Evolutionary conservation across 179 eudicot species (phyloP).

Genomic region (Silene noctiflora): DNA sequence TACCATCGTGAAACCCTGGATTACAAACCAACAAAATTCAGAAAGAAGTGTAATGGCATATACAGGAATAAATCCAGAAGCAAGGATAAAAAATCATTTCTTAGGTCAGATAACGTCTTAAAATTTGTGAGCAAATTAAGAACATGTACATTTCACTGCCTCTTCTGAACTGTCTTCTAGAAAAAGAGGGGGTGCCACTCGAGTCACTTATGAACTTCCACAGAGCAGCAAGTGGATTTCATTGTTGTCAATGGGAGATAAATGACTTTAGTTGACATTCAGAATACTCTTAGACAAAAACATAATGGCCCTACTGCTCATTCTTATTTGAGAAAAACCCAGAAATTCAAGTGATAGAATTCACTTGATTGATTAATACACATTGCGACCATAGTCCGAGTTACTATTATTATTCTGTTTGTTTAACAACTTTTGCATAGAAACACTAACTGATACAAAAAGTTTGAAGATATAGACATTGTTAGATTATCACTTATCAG

Average conservation of each 20-base stretch:
- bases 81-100: neutral
- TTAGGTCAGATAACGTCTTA: neutral
- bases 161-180: neutral
- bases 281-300: neutral
- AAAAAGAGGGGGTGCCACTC: no score
- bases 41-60: neutral
- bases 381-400: no score
- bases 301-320: neutral
- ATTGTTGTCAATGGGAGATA: neutral
- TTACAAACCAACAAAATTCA: conserved; percentile 11
- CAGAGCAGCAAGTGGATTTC: neutral
- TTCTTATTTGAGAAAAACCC: neutral
- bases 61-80: neutral
- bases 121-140: neutral
- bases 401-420: no score
- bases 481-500: conserved; percentile 24
- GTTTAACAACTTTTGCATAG: no score
- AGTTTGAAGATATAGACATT: conserved; percentile 1
- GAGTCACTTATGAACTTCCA: neutral
- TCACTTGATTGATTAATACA: neutral
- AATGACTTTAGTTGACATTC: neutral
- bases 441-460: no score
- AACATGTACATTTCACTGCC: neutral
- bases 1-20: conserved; percentile 90
- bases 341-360: neutral